Conservation (phyloP, 192 early-diverging fungal genomes). For the Rhizophagus sp. region DNA sequence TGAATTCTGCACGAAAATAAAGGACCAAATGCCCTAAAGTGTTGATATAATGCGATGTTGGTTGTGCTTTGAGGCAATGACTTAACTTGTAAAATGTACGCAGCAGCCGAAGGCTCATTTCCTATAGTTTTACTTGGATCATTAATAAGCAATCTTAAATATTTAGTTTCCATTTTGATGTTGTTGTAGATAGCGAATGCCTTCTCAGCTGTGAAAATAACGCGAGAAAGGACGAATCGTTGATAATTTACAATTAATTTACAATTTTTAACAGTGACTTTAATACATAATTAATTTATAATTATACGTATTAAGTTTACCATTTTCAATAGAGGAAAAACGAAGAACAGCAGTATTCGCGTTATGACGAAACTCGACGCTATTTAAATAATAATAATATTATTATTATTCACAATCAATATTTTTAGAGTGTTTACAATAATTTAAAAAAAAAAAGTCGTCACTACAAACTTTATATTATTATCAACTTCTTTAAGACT, state of each 20-base stretch:
- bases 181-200: constrained; percentile 47
- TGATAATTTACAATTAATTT: background rate
- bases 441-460: background rate
- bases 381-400: background rate
- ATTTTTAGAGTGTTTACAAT: background rate
- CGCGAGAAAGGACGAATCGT: background rate
- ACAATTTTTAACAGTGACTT: background rate
- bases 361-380: constrained; percentile 8
- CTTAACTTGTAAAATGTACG: constrained; percentile 39
- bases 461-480: constrained; percentile 28
- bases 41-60: constrained; percentile 35
- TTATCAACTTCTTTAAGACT: constrained; percentile 31
- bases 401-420: background rate
- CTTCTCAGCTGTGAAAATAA: constrained; percentile 36
- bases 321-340: constrained; percentile 35
- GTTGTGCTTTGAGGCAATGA: constrained; percentile 32
- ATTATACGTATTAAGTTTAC: constrained; percentile 16
- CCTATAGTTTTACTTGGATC: constrained; percentile 25
- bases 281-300: background rate
- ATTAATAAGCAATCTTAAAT: constrained; percentile 34
- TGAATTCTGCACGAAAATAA: constrained; percentile 35
- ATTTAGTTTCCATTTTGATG: constrained; percentile 23
- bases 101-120: constrained; percentile 33
- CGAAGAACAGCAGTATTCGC: constrained; percentile 28
- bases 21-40: constrained; percentile 48